A percentile compares a stretch with the other conserved stretches of the same genome.
Conservation (phyloP, 371 early-diverging fungal species). For the Nematocida ausubeli region DNA sequence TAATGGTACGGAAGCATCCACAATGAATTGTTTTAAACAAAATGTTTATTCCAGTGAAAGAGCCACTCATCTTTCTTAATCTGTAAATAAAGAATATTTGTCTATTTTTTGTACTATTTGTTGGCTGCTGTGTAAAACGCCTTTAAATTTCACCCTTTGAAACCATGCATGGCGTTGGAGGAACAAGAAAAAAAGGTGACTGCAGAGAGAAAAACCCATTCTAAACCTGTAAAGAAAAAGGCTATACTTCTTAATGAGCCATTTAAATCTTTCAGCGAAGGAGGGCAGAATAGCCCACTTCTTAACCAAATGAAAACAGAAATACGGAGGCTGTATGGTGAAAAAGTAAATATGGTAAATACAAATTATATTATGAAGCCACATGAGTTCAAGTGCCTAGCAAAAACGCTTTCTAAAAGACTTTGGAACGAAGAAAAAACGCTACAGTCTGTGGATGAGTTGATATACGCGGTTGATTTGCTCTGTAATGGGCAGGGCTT, state of each 20-base stretch:
- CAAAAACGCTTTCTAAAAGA: conserved; percentile 33
- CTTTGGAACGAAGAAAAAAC: conserved; percentile 37
- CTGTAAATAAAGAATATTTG: conserved; percentile 23
- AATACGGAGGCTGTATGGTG: conserved; percentile 49
- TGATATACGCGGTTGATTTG: conserved; percentile 48
- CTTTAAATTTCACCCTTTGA: not conserved
- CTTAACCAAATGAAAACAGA: conserved; percentile 52
- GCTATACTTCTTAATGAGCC: not conserved
- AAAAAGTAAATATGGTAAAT: conserved; percentile 57
- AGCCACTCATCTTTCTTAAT: not conserved
- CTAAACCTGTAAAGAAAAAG: not conserved
- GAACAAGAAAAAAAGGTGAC: not conserved
- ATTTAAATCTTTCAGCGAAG: not conserved
- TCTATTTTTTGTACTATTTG: conserved; percentile 19
- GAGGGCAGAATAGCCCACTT: not conserved
- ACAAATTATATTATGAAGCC: conserved; percentile 54
- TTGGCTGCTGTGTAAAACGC: conserved; percentile 3
- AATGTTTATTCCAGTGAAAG: no score
- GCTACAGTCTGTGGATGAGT: conserved; percentile 38
- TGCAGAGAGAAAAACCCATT: not conserved
- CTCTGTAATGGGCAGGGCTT: conserved; percentile 13
- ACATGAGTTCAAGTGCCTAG: conserved; percentile 52
- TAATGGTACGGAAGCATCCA: no score
- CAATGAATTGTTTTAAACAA: no score
- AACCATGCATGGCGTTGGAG: not conserved